Evolutionary conservation across 257 asterid species (phyloP).

Genomic region (Dorcoceras hygrometricum): DNA sequence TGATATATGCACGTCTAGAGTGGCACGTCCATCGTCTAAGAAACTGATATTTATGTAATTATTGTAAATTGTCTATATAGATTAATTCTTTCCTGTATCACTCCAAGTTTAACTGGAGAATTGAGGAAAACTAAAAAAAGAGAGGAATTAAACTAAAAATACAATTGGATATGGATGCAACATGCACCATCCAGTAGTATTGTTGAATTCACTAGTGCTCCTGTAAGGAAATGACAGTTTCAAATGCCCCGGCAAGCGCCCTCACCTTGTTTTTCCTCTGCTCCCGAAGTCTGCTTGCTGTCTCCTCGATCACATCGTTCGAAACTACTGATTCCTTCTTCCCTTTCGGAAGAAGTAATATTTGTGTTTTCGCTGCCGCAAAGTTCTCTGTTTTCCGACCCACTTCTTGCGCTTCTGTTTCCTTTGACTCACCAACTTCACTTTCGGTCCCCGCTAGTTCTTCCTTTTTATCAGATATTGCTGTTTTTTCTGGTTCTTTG

Average conservation of each 20-base stretch:
- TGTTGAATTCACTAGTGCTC: conserved; percentile 36
- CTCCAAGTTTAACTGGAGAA: no score
- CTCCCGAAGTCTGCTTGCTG: conserved; percentile 55
- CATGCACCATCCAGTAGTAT: no score
- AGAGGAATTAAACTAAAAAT: no score
- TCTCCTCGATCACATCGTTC: conserved; percentile 69
- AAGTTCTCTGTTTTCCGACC: conserved; percentile 3
- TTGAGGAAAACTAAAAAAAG: no score
- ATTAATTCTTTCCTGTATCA: no score
- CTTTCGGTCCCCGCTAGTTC: neutral
- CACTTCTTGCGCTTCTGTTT: conserved; percentile 23
- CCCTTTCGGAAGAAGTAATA: conserved; percentile 28
- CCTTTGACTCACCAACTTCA: conserved; percentile 10
- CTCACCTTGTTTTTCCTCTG: conserved; percentile 68
- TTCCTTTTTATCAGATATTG: conserved; percentile 9
- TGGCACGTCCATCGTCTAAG: no score
- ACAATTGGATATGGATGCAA: no score
- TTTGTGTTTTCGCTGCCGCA: conserved; percentile 11
- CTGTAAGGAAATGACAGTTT: conserved; percentile 62
- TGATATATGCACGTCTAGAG: no score
- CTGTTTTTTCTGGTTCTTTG: conserved; percentile 11
- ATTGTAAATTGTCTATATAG: no score
- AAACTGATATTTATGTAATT: no score
- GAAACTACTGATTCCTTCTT: conserved; percentile 45
- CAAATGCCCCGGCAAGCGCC: conserved; percentile 87